A percentile compares a stretch with the other conserved stretches of the same genome.
These are phyloP conservation scores for Chaetomium tenue DNA, from an alignment of 495 filamentous ascomycete genomes.

Conservation along the genomic window DNA sequence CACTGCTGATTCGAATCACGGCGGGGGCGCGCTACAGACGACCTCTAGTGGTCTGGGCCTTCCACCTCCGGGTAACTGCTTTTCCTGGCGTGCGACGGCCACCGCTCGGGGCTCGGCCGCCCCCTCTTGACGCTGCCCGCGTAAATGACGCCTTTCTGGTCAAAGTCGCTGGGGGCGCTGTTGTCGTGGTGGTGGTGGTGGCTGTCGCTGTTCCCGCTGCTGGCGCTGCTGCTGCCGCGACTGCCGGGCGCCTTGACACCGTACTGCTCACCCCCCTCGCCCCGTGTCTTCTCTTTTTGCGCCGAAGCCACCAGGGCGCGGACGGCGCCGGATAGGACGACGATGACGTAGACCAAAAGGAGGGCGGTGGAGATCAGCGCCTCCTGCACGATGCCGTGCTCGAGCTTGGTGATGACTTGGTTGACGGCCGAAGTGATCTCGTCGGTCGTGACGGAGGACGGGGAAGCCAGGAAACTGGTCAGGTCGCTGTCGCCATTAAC, in stretches of 20 bases:
- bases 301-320: constrained; percentile 58
- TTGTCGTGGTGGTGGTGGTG: background rate
- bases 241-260: constrained; percentile 11
- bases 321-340: constrained; percentile 68
- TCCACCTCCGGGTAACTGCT: constrained; percentile 36
- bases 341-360: constrained; percentile 69
- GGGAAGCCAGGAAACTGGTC: constrained; percentile 71
- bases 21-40: background rate
- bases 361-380: constrained; percentile 72
- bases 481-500: constrained; percentile 56
- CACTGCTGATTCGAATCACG: background rate
- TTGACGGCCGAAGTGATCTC: constrained; percentile 74
- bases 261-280: constrained; percentile 47
- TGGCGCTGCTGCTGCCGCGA: constrained; percentile 4
- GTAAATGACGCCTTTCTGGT: constrained; percentile 26
- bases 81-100: constrained; percentile 32
- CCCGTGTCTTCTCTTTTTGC: constrained; percentile 52
- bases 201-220: constrained; percentile 5
- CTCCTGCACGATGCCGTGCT: constrained; percentile 64
- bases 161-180: background rate
- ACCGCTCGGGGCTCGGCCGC: constrained; percentile 22
- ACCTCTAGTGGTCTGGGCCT: constrained; percentile 24
- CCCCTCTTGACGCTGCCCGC: constrained; percentile 29
- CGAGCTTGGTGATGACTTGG: constrained; percentile 61
- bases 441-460: constrained; percentile 66